Base-by-base conservation (phyloP, 192 early-diverging fungal species). In the Helicostylum pulchrum region DNA sequence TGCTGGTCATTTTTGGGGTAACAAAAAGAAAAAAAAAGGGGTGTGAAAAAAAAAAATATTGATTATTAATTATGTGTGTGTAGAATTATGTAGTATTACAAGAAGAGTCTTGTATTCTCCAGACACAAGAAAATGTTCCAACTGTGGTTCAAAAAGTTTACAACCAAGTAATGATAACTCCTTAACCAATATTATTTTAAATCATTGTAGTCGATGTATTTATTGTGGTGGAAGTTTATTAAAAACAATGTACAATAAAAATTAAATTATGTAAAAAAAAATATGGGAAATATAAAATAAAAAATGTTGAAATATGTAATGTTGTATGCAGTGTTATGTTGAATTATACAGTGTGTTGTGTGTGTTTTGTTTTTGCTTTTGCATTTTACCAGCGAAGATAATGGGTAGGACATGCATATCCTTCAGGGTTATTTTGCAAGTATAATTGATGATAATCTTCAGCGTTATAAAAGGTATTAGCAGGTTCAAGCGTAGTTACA, bases 391-490 rank as follows among this genome's bases (percentile, higher is more conserved):
- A 76, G 26, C 78, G 70, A 30, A 77, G 47, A 57, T 68, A 79
- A 49, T 79, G 78, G 20, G 75, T 76, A 23, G 78, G 72, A 42
- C 78, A 79, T 62, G 89, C 88, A 63, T 91, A 91, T 31, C 91
- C 91, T 17, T 77, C 62, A 55, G 91, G 91, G 77, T 93, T 89
- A 65, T 84, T 78, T 14, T 75, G 73, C 53, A 75, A 54, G 23
- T 75, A 72, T 19, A 62, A 55, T 32, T 96, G 91, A 65, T 91
- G 91, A 69, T 90, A 89, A 1, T 82, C 85, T 76, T 95, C 95
- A 36, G 89, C 95, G 42, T 89, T 82, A 73, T 82, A 94, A 72
- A 90, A 97, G 21, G 67, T 74, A 26, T 77, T 78, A 2, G 89
- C 85, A 0, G 85, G 80, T 23, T 82, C 75, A 64, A 97, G 86